These are phyloP conservation scores for Colletotrichum lindemuthianum DNA, from an alignment of 2,329 filamentous ascomycete species.

Conservation along the genomic window DNA sequence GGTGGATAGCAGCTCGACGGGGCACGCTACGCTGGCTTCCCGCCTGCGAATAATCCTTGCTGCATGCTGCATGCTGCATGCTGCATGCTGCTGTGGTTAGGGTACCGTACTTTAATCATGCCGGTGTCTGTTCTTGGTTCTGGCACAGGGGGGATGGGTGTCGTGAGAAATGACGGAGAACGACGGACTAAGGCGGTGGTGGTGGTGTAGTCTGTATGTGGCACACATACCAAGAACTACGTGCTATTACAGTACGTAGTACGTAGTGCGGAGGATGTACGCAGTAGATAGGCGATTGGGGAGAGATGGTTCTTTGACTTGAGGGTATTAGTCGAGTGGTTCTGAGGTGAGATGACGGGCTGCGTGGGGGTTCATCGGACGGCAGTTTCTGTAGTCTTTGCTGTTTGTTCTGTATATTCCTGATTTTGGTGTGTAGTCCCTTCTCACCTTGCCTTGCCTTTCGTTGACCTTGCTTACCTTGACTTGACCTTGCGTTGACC, in stretches of 20 bases:
- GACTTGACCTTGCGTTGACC: background rate
- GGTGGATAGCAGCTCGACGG: too few relatives aligned
- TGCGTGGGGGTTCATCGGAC: conserved; percentile 15
- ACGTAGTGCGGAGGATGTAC: too few relatives aligned
- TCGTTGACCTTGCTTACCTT: background rate
- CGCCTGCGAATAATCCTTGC: background rate
- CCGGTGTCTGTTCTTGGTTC: conserved; percentile 19
- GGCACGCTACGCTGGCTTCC: background rate
- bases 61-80: background rate
- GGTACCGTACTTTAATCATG: conserved; percentile 18
- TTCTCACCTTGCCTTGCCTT: background rate
- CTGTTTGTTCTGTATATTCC: too few relatives aligned
- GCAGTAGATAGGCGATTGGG: background rate
- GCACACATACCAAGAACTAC: too few relatives aligned
- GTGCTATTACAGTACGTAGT: too few relatives aligned
- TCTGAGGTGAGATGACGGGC: conserved; percentile 13
- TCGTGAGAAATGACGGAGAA: conserved; percentile 7
- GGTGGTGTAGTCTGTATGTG: too few relatives aligned
- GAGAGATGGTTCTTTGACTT: conserved; percentile 3
- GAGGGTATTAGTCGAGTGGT: conserved; percentile 3
- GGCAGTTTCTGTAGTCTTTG: background rate
- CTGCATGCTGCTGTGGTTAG: background rate
- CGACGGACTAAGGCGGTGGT: conserved; percentile 15
- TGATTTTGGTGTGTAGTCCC: background rate
- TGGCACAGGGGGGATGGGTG: background rate